Base-by-base conservation (phyloP, 371 early-diverging fungal species). In the Mortierella sp. region DNA sequence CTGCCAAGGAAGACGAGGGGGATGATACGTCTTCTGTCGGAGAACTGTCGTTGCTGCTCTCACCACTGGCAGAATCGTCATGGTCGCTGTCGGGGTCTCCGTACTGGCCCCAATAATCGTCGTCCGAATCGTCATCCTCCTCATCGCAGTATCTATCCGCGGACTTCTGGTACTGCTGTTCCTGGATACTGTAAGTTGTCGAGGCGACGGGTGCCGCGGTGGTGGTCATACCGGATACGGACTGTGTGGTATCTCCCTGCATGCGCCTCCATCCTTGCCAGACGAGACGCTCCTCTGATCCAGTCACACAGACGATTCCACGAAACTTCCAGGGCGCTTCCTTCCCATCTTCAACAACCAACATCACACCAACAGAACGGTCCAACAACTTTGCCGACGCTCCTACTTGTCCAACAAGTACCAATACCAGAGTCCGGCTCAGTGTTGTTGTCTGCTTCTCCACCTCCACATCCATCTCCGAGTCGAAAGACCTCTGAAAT, bases 101-200 rank as follows among this genome's bases (percentile, higher is more conserved):
- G 43, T 85, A 85, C 35, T 85, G 85, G 24, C 82, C 85, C 85
- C 85, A 85, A 29, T 85, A 85, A 27, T 85, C 82, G 14, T 70
- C 78, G 16, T 81, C 85, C 29, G 79, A 76, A 49, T 78, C 68
- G 5, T 68, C 65, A 8, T 65, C 68, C 1, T 68, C 68, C 24
- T 68, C 83, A 2, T 70, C 55, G 8, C 18, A 35, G 7, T 75
- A 8, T 35, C 11, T 68, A 24, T 0, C 21, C 41, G 21, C 18
- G 7, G 35, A 3, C 18, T 35, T 63, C 1, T 63, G 63, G 18
- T 18, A 18, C 51, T 51, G 51, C 38, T 68, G 68, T 41, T 38
- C 68, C 41, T 38, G 68, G 21, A 10, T 68, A 24, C 11, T 41
- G 3, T 68, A 35, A 8, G 3, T 32, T 56, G 56, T 56, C 10